These are phyloP conservation scores for Vitis amurensis DNA, from an alignment of 164 flowering plant genomes.

Conservation along the genomic window DNA sequence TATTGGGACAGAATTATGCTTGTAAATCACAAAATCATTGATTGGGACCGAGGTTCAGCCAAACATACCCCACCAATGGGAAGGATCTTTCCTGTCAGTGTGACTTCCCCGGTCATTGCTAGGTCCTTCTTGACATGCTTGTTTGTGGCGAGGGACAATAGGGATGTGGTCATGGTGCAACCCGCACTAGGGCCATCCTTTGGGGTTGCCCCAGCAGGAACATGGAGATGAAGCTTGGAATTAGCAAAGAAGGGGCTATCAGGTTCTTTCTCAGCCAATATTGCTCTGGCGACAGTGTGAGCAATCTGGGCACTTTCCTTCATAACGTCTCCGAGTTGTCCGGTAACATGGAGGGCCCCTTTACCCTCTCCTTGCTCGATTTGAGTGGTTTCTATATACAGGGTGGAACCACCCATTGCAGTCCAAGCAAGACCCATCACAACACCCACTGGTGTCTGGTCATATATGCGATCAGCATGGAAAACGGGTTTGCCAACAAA, in stretches of 20 bases:
- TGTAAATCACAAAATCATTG: not conserved
- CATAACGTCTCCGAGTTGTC: conserved; percentile 99
- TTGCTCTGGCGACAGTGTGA: conserved; percentile 80
- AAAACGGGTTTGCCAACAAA: conserved; percentile 97
- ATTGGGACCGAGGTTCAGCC: not conserved
- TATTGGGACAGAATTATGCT: too few relatives aligned
- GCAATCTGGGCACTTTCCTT: conserved; percentile 98
- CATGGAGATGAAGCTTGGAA: conserved; percentile 92
- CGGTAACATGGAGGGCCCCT: conserved; percentile 82
- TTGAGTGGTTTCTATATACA: conserved; percentile 77
- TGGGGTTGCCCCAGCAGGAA: conserved; percentile 98
- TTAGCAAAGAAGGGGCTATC: conserved; percentile 67
- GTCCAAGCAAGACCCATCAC: conserved; percentile 99
- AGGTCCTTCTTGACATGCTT: conserved; percentile 80
- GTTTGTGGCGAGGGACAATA: conserved; percentile 83
- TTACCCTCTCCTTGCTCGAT: conserved; percentile 91
- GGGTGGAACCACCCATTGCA: conserved; percentile 96
- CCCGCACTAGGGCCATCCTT: conserved; percentile 99
- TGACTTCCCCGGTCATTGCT: conserved; percentile 99
- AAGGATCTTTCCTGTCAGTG: conserved; percentile 85
- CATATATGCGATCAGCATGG: conserved; percentile 89
- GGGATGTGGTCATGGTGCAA: conserved; percentile 95
- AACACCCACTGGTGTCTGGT: conserved; percentile 84
- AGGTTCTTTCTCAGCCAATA: conserved; percentile 70
- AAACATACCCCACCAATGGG: conserved; percentile 97